Conservation (phyloP, 805 yeast genomes). For the Pichia manshurica region DNA sequence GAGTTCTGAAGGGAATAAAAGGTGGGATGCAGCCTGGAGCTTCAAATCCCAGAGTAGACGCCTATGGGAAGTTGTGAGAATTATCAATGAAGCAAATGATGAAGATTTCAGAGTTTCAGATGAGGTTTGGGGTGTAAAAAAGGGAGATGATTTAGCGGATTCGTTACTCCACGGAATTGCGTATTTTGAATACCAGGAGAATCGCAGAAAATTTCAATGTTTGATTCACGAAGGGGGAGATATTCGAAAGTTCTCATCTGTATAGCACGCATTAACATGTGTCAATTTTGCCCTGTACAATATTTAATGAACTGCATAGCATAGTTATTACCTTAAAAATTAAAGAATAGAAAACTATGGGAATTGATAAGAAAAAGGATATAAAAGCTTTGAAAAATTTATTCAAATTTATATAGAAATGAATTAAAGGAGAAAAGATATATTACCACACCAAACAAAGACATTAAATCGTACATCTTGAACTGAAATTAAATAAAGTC, state of each 20-base stretch:
- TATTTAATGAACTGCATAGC: too few species aligned
- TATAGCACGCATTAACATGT: background rate
- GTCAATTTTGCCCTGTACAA: too few species aligned
- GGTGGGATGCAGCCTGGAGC: slow-evolving; percentile 13
- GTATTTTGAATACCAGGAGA: slow-evolving; percentile 39
- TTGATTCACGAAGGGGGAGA: background rate
- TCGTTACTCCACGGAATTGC: slow-evolving; percentile 56
- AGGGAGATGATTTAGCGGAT: slow-evolving; percentile 65
- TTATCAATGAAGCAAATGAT: slow-evolving; percentile 20
- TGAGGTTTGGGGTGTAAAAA: slow-evolving; percentile 24
- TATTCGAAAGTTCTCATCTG: background rate
- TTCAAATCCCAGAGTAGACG: slow-evolving; percentile 19
- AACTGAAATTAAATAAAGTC: too few species aligned
- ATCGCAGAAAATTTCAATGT: slow-evolving; percentile 9
- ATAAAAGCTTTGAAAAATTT: background rate
- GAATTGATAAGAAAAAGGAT: background rate
- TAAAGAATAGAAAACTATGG: too few species aligned
- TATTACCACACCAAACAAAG: too few species aligned
- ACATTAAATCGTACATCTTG: too few species aligned
- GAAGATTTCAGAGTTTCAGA: slow-evolving; percentile 9
- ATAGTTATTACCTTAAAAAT: too few species aligned
- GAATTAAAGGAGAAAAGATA: too few species aligned
- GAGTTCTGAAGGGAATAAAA: background rate
- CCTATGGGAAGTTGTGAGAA: slow-evolving; percentile 24
- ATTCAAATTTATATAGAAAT: too few species aligned